phyloP scores from a whole-genome alignment of 1,139 yeast species.

The Tardiomyces blankii region DNA sequence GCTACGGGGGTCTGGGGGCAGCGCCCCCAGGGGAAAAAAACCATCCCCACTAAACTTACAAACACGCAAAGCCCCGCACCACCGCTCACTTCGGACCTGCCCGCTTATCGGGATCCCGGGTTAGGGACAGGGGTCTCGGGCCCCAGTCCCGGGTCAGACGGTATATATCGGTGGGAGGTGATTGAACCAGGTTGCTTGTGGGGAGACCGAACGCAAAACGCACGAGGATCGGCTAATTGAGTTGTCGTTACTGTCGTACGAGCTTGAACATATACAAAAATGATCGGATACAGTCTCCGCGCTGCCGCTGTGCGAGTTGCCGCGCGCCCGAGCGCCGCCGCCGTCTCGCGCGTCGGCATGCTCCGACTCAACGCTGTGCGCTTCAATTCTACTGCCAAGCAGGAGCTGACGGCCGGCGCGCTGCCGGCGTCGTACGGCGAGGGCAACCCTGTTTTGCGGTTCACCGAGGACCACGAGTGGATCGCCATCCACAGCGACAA shows the following conservation, averaged over 20 bases:
- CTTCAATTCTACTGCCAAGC: slow-evolving; percentile 10
- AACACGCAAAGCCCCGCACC: too few relatives aligned
- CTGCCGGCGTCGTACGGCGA: slow-evolving; percentile 41
- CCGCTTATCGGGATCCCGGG: background rate
- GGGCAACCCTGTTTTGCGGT: slow-evolving; percentile 37
- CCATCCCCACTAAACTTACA: too few relatives aligned
- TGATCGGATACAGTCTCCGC: background rate
- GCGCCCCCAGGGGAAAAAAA: too few relatives aligned
- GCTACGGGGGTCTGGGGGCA: too few relatives aligned
- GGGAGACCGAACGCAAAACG: background rate
- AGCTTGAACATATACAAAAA: background rate
- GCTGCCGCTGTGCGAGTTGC: background rate
- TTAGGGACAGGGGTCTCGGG: background rate
- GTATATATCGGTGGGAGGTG: background rate
- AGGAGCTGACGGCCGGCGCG: slow-evolving; percentile 41
- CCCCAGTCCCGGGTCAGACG: background rate
- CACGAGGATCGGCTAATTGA: too few relatives aligned
- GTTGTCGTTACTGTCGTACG: too few relatives aligned
- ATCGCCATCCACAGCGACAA: slow-evolving; percentile 77
- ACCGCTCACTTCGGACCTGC: background rate
- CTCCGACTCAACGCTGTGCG: slow-evolving; percentile 14
- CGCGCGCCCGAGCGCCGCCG: background rate
- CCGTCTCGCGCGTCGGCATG: background rate
- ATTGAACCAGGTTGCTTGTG: background rate
- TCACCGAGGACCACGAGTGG: slow-evolving; percentile 95